A percentile compares a stretch with the other conserved stretches of the same genome.
These are phyloP conservation scores for Aurantiochytrium sp. DNA, from an alignment of 108 stramenopile species.

Conservation along the genomic window DNA sequence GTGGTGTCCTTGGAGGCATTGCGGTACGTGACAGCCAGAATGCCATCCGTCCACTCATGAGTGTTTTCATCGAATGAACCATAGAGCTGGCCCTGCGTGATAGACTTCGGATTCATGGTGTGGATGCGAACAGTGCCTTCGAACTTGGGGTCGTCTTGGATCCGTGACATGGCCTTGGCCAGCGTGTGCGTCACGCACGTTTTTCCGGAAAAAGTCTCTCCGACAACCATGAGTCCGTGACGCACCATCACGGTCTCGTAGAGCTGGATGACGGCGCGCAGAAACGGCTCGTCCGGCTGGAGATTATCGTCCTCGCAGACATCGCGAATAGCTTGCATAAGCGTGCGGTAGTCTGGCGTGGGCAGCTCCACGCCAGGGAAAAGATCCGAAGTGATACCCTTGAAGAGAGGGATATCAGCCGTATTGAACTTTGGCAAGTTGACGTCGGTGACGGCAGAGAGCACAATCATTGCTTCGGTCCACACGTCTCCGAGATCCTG, in stretches of 20 bases:
- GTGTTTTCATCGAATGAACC: conserved; percentile 57
- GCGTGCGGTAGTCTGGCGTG: conserved; percentile 47
- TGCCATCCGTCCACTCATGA: conserved; percentile 57
- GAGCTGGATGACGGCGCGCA: conserved; percentile 50
- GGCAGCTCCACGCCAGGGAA: conserved; percentile 59
- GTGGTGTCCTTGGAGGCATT: conserved; percentile 47
- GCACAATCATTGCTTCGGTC: conserved; percentile 55
- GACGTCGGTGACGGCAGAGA: conserved; percentile 56
- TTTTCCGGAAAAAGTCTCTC: conserved; percentile 59
- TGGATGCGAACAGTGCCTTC: conserved; percentile 33
- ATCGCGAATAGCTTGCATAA: conserved; percentile 34
- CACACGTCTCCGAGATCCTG: conserved; percentile 56
- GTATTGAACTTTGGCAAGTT: conserved; percentile 62
- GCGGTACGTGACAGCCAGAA: conserved; percentile 53
- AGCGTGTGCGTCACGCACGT: conserved; percentile 50
- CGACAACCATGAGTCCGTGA: conserved; percentile 64
- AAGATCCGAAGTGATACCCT: conserved; percentile 58
- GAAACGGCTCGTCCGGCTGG: conserved; percentile 36
- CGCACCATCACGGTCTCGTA: conserved; percentile 62
- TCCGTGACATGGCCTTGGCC: conserved; percentile 49
- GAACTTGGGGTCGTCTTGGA: conserved; percentile 30
- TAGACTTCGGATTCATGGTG: conserved; percentile 59
- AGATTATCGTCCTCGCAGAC: conserved; percentile 32
- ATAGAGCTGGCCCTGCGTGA: conserved; percentile 52
- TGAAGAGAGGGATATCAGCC: conserved; percentile 57